Base-by-base conservation (phyloP, 768 basidiomycete genomes). In the Russula sp. region DNA sequence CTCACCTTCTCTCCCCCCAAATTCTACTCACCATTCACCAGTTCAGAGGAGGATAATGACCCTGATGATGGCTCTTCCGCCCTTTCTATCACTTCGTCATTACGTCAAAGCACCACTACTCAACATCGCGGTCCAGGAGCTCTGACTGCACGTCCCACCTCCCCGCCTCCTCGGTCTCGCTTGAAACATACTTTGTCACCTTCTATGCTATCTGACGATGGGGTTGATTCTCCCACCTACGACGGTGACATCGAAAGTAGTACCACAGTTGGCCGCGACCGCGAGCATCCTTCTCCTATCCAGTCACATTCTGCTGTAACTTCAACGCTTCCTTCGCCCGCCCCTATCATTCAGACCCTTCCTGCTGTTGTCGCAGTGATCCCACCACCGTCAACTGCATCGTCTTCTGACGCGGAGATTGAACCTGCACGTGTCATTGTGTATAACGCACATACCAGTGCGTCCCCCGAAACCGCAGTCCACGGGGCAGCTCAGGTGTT, bases 31-130 rank as follows among this genome's bases (percentile, higher is more conserved):
- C 71, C 70, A 18, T 63, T 68, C 48, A 57, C 73, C 71, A 89
- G 87, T 73, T 91, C 88, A 4, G 89, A 91, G 71, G 90, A 91
- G 76, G 90, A 92, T 81, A 92, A 92, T 71, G 90, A 91, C 73
- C 88, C 89, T 7, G 90, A 91, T 78, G 89, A 90, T 70, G 83
- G 76, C 53, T 80, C 74, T 27, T 83, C 85, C 35, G 73, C 80
- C 55, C 72, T 84, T 49, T 80, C 82, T 6, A 69, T 80, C 53
- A 79, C 83, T 6, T 59, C 68, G n/a, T 59, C 66, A 49, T 70
- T 63, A 57, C 72, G 49, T 42, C 69, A 52, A 45, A 39, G 61
- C 13, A 63, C 64, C 58, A 50, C 70, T 49, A 66, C 57, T 58
- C 72, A 71, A 57, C 66, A 73, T 72, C 66, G 59, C 63, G 39